These are phyloP conservation scores for Oenanthe javanica DNA, from an alignment of 140 eudicot genomes.

Conservation along the genomic window DNA sequence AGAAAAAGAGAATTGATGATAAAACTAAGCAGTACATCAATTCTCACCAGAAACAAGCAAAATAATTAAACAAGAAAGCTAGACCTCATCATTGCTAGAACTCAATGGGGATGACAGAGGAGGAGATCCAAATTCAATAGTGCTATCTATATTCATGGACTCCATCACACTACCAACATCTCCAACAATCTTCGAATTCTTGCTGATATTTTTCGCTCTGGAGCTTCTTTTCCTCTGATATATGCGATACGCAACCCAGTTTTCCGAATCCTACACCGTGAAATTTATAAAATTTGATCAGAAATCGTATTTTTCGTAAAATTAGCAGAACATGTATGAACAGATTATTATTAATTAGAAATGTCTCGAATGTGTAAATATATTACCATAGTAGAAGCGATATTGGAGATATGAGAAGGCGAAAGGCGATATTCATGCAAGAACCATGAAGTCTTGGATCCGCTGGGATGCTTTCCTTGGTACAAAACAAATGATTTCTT, in stretches of 20 bases:
- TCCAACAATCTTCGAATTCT: background rate
- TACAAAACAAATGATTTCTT: constrained; percentile 20
- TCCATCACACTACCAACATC: background rate
- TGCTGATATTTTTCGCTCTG: background rate
- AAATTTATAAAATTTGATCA: background rate
- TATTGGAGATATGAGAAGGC: background rate
- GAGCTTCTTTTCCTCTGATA: constrained; percentile 13
- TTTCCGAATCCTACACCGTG: constrained; percentile 15
- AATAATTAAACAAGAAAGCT: background rate
- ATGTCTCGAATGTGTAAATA: background rate
- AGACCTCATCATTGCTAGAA: constrained; percentile 5
- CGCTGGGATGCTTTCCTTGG: background rate
- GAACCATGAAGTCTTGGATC: constrained; percentile 24
- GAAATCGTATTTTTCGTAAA: background rate
- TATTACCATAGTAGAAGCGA: constrained; percentile 8
- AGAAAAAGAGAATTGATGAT: background rate
- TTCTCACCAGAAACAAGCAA: background rate
- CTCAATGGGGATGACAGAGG: background rate
- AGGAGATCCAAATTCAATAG: constrained; percentile 4
- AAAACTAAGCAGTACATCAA: background rate
- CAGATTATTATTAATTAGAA: no score
- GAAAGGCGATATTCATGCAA: constrained; percentile 29
- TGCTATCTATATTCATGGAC: background rate
- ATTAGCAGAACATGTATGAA: background rate
- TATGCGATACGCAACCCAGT: constrained; percentile 29